These are phyloP conservation scores for Ceratobasidium sp. DNA, from an alignment of 1,284 basidiomycete genomes.

Conservation along the genomic window DNA sequence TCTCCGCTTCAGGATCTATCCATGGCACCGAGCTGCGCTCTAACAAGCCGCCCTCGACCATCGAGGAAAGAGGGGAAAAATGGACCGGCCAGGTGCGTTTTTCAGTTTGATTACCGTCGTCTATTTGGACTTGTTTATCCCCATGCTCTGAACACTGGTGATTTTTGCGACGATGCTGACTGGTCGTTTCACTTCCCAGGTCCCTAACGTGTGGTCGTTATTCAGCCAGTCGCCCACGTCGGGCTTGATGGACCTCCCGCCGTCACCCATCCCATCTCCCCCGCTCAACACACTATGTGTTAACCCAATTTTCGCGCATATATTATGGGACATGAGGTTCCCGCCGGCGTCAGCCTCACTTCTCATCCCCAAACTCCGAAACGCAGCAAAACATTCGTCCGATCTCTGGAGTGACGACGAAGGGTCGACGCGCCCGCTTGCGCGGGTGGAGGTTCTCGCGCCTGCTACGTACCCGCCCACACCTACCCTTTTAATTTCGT, in stretches of 20 bases:
- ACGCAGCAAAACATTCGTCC: slow-evolving; percentile 11
- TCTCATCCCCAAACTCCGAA: slow-evolving; percentile 30
- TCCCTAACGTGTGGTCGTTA: slow-evolving; percentile 38
- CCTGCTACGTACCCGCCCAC: slow-evolving; percentile 35
- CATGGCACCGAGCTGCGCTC: slow-evolving; percentile 32
- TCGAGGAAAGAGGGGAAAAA: slow-evolving; percentile 39
- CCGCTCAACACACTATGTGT: slow-evolving; percentile 1
- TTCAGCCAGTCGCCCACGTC: slow-evolving; percentile 35
- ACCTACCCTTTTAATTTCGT: slow-evolving; percentile 18
- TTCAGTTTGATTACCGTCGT: slow-evolving; percentile 33
- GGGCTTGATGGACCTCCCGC: slow-evolving; percentile 9
- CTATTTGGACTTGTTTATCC: slow-evolving; percentile 14
- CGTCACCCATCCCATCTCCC: neutral
- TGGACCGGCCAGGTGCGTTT: slow-evolving; percentile 41
- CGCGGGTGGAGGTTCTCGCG: slow-evolving; percentile 8
- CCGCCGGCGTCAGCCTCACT: slow-evolving; percentile 40
- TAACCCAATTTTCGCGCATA: slow-evolving; percentile 42
- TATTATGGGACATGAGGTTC: slow-evolving; percentile 36
- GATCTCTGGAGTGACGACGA: slow-evolving; percentile 18
- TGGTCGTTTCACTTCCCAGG: slow-evolving; percentile 4
- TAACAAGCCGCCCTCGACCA: slow-evolving; percentile 29
- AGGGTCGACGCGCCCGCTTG: slow-evolving; percentile 7
- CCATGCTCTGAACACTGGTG: neutral
- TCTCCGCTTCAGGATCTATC: slow-evolving; percentile 29
- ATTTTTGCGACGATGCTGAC: slow-evolving; percentile 23